A percentile compares a stretch with the other conserved stretches of the same genome.
Conservation (phyloP, 2,329 filamentous ascomycete species). For the Graphilbum ipis-grandicollis region DNA sequence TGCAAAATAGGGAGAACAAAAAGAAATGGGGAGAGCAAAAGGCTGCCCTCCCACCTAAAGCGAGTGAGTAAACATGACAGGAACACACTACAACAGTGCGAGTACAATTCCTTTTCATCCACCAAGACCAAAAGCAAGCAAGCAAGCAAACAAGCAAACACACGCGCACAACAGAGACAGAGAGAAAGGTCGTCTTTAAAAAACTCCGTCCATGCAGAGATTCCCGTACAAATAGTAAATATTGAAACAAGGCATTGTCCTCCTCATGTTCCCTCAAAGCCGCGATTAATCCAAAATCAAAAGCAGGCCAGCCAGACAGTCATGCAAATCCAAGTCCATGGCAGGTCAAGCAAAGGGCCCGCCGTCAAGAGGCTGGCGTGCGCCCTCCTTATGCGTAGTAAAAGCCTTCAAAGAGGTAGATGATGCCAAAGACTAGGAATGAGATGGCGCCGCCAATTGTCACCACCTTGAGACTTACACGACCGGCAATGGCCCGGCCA, state of each 20-base stretch:
- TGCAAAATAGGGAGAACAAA: neutral
- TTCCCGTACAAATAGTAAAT: neutral
- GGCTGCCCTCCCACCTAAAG: too few species aligned
- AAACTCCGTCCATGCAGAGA: constrained; percentile 10
- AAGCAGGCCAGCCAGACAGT: too few species aligned
- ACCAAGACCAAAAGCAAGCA: neutral
- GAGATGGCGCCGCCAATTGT: constrained; percentile 81
- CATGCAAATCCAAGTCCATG: too few species aligned
- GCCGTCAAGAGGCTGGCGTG: too few species aligned
- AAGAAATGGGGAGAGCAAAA: too few species aligned
- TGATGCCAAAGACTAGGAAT: constrained; percentile 79
- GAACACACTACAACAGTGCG: neutral
- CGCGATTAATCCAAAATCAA: too few species aligned
- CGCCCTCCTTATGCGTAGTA: constrained; percentile 19
- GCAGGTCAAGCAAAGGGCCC: too few species aligned
- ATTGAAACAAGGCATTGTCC: neutral
- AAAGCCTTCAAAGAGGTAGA: constrained; percentile 75
- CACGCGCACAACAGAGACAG: neutral
- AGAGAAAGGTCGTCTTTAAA: neutral
- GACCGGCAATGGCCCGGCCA: constrained; percentile 79
- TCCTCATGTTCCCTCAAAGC: too few species aligned
- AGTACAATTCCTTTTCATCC: too few species aligned
- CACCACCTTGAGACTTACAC: constrained; percentile 88
- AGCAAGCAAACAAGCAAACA: neutral
- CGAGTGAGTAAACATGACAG: neutral